Evolutionary conservation across 192 early-diverging fungal genomes (phyloP), one percentile per base, ranked within the genome.

Genomic region (Podila epicladia): DNA sequence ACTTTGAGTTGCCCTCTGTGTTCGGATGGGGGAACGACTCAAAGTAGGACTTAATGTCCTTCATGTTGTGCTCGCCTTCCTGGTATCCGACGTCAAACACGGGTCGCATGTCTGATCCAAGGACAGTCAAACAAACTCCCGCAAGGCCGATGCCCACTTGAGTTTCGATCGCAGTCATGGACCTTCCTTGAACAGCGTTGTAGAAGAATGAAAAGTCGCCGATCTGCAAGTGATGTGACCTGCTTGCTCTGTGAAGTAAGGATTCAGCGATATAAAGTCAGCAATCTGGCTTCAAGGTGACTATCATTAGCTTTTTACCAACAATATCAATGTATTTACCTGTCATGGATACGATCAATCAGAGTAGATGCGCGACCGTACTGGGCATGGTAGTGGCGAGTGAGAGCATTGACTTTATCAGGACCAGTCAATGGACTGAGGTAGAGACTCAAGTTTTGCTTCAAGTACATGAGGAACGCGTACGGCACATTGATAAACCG

Each of bases 381-480:
- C 4, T 62, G 82, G 19, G 76, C 48, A n/a, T 65, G 65, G 35
- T 86, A 83, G 57, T 90, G 80, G 15, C 85, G 64, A 29, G 69
- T 82, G 24, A 87, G 50, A 19, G 69, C 71, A 45, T 61, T 63
- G 11, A 60, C 71, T 6, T 86, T 83, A 57, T 90, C 87, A 17
- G 75, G 28, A 0, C 86, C 85, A 9, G 71, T 77, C 15, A 90
- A 62, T 2, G 77, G 59, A 28, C 66, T 82, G 9, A 89, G 68
- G 26, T 85, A 86, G 4, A 82, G 60, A 55, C 71, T 64, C 33
- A 93, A 55, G 48, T 88, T 90, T 74, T 95, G 93, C 66, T 89
- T 82, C 17, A 93, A 74, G 48, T 89, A 85, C 64, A 90, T 80
- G 58, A 95, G 71, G 48, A 93, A 94, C 2, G 91, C 79, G 65